Evolutionary conservation across 768 basidiomycete genomes (phyloP).

Genomic region (Trametes meyenii): DNA sequence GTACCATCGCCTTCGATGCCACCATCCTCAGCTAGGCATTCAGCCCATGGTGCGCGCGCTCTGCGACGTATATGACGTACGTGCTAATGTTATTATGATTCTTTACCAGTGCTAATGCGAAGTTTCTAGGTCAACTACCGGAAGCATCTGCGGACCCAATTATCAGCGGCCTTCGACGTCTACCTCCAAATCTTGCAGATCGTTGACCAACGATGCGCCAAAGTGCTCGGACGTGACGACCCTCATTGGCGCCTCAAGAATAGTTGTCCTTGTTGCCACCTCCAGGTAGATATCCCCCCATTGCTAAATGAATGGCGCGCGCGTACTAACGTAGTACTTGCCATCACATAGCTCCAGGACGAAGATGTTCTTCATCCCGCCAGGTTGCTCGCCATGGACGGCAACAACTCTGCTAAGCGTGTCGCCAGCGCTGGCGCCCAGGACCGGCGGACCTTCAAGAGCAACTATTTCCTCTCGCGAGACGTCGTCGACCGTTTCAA

Average conservation of each 20-base stretch:
- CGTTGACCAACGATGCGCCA: slow-evolving; percentile 27
- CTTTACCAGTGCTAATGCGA: slow-evolving; percentile 28
- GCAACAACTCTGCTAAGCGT: background rate
- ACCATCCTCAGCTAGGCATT: background rate
- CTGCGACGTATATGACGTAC: background rate
- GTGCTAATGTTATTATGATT: background rate
- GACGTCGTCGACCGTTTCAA: background rate
- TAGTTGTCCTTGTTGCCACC: slow-evolving; percentile 23
- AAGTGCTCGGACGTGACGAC: slow-evolving; percentile 30
- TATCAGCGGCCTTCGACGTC: slow-evolving; percentile 39
- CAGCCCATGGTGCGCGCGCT: background rate
- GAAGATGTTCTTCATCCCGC: background rate
- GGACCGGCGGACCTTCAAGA: background rate
- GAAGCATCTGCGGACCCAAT: slow-evolving; percentile 21
- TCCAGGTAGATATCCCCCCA: background rate
- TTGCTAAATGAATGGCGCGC: background rate
- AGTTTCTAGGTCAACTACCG: background rate
- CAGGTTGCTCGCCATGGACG: background rate
- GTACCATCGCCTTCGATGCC: background rate
- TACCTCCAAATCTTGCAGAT: slow-evolving; percentile 34
- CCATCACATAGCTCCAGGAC: background rate
- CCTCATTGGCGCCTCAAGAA: slow-evolving; percentile 38
- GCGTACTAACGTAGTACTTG: background rate
- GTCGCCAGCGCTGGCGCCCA: background rate
- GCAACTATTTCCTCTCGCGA: background rate